Conservation (phyloP, 2,329 filamentous ascomycete genomes). For the Mollisiaceae sp. region DNA sequence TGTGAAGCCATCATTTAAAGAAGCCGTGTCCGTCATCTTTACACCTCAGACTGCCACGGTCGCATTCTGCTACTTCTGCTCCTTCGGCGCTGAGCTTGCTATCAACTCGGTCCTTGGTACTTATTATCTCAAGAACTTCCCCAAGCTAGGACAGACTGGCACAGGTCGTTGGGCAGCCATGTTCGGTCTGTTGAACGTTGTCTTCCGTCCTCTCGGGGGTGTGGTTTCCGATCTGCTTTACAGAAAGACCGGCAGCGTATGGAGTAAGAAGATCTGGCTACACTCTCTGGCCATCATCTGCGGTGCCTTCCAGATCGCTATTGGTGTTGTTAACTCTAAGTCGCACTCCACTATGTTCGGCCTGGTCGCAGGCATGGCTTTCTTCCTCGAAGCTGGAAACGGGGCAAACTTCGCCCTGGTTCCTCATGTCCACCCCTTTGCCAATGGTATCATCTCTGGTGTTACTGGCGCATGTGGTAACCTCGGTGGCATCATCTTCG, state of each 20-base stretch:
- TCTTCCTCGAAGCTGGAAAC: constrained; percentile 86
- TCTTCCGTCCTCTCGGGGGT: constrained; percentile 70
- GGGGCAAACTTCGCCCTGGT: constrained; percentile 87
- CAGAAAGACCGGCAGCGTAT: constrained; percentile 51
- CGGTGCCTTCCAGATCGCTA: constrained; percentile 65
- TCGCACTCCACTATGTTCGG: constrained; percentile 72
- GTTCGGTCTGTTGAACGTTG: constrained; percentile 76
- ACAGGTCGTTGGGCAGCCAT: constrained; percentile 71
- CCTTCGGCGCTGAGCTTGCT: constrained; percentile 66
- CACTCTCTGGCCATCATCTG: constrained; percentile 60
- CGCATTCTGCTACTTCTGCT: constrained; percentile 63
- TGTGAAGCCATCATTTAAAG: constrained; percentile 60
- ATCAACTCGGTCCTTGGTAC: constrained; percentile 64
- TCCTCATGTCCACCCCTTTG: constrained; percentile 79
- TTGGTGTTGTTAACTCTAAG: constrained; percentile 67
- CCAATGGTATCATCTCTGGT: constrained; percentile 80
- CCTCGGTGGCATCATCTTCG: constrained; percentile 83
- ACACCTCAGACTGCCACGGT: constrained; percentile 62
- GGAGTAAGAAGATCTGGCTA: constrained; percentile 68
- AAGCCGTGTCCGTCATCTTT: constrained; percentile 51
- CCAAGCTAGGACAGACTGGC: constrained; percentile 58
- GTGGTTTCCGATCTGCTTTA: constrained; percentile 52
- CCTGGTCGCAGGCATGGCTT: constrained; percentile 75
- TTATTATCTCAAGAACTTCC: constrained; percentile 66
- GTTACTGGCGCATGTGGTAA: constrained; percentile 82